Conservation (phyloP, 495 filamentous ascomycete genomes). For the Talaromyces stipitatus region DNA sequence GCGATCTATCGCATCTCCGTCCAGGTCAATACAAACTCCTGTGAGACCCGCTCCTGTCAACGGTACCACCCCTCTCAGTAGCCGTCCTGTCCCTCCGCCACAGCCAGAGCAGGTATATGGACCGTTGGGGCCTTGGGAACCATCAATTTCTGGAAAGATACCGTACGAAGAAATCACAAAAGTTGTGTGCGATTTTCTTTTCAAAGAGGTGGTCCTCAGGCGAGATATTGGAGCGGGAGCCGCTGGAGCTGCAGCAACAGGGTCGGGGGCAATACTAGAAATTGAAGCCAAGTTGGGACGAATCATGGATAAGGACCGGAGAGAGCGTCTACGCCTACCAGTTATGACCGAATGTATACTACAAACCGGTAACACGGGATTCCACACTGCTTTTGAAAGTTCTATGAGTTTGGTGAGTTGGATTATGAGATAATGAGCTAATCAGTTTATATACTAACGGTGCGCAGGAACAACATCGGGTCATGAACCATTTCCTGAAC, state of each 20-base stretch:
- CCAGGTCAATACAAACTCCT: constrained; percentile 13
- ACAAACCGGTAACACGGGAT: constrained; percentile 36
- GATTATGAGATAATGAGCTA: background rate
- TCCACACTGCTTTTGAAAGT: constrained; percentile 59
- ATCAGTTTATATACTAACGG: constrained; percentile 9
- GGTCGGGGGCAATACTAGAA: constrained; percentile 68
- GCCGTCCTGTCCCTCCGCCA: constrained; percentile 4
- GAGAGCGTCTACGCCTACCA: constrained; percentile 57
- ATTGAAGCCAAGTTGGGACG: constrained; percentile 88
- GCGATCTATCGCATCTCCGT: constrained; percentile 11
- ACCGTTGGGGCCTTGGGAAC: constrained; percentile 62
- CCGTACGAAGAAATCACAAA: constrained; percentile 63
- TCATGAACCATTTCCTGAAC: constrained; percentile 76
- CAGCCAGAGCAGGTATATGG: constrained; percentile 15
- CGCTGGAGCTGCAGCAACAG: constrained; percentile 37
- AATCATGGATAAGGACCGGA: constrained; percentile 61
- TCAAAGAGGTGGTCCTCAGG: constrained; percentile 53
- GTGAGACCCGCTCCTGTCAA: constrained; percentile 9
- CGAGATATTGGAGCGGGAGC: constrained; percentile 41
- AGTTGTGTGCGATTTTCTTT: constrained; percentile 67
- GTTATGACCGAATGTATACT: constrained; percentile 62
- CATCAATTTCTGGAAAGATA: constrained; percentile 56
- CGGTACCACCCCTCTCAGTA: constrained; percentile 11
- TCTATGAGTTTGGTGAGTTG: constrained; percentile 74
- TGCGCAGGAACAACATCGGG: constrained; percentile 62